A percentile compares a stretch with the other conserved stretches of the same genome.
Conservation (phyloP, 2,329 filamentous ascomycete genomes). For the Fusarium zealandicum region DNA sequence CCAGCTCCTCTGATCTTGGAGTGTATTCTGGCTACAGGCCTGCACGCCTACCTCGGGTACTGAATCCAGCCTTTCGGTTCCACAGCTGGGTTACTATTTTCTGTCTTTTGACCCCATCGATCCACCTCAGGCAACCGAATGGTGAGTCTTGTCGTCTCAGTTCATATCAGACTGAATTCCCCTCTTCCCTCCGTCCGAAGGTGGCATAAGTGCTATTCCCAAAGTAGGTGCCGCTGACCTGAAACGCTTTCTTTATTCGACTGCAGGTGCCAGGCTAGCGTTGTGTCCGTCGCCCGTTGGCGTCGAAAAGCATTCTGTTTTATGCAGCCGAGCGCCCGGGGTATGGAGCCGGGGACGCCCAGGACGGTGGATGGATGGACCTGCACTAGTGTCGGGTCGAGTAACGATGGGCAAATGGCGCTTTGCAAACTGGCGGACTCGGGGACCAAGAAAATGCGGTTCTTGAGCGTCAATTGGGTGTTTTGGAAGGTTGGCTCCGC, state of each 20-base stretch:
- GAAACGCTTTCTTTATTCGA: conserved; percentile 37
- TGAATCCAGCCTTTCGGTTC: conserved; percentile 5
- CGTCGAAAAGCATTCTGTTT: conserved; percentile 30
- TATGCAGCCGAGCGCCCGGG: conserved; percentile 30
- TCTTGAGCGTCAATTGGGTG: conserved; percentile 14
- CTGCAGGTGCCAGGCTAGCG: conserved; percentile 38
- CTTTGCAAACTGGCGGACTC: conserved; percentile 25
- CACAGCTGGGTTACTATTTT: background rate
- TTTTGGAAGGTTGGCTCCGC: conserved; percentile 3
- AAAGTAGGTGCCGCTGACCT: conserved; percentile 29
- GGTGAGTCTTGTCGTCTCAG: conserved; percentile 4
- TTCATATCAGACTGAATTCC: background rate
- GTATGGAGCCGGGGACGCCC: conserved; percentile 27
- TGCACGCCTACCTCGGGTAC: conserved; percentile 4
- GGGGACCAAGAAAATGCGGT: conserved; percentile 18
- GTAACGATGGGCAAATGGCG: conserved; percentile 29
- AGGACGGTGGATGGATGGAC: conserved; percentile 38
- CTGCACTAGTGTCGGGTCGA: conserved; percentile 40
- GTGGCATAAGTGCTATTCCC: conserved; percentile 19
- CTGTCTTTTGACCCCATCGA: background rate
- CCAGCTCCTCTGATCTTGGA: background rate
- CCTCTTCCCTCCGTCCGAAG: conserved; percentile 12
- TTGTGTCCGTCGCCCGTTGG: conserved; percentile 15
- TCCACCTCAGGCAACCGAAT: background rate
- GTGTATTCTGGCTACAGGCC: background rate